These are phyloP conservation scores for Mycena polygramma DNA, from an alignment of 768 basidiomycete species.

Conservation along the genomic window DNA sequence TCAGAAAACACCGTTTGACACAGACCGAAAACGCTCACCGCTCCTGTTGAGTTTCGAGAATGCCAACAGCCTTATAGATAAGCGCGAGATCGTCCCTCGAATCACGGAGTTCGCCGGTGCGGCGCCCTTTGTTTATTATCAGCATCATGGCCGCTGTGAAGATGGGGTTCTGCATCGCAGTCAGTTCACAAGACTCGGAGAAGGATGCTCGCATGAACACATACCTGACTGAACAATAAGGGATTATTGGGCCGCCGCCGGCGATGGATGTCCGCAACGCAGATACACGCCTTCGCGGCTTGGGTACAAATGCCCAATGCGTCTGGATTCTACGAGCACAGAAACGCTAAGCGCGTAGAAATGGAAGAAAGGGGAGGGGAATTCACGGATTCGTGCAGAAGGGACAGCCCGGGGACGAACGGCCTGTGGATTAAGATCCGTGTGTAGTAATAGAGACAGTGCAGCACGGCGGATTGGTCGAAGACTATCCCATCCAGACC, in stretches of 20 bases:
- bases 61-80: not conserved
- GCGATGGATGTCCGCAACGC: conserved; percentile 1
- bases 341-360: too few species aligned
- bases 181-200: not conserved
- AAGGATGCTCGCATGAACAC: not conserved
- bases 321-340: not conserved
- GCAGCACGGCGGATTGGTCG: conserved; percentile 20
- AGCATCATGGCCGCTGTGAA: conserved; percentile 24
- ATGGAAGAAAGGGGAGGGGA: not conserved
- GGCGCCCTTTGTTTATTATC: conserved; percentile 13
- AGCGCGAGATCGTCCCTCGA: not conserved
- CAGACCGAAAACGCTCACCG: not conserved
- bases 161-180: not conserved
- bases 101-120: not conserved
- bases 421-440: conserved; percentile 20
- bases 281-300: conserved; percentile 13
- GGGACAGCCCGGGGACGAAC: conserved; percentile 6
- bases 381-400: not conserved
- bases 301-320: conserved; percentile 16
- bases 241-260: conserved; percentile 4
- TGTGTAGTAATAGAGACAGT: conserved; percentile 22
- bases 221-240: conserved; percentile 22
- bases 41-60: not conserved
- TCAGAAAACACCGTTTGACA: not conserved
- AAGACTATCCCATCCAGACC: not conserved